Evolutionary conservation across 176 grass and related monocot genomes (phyloP).

Genomic region (Metroxylon sagu): DNA sequence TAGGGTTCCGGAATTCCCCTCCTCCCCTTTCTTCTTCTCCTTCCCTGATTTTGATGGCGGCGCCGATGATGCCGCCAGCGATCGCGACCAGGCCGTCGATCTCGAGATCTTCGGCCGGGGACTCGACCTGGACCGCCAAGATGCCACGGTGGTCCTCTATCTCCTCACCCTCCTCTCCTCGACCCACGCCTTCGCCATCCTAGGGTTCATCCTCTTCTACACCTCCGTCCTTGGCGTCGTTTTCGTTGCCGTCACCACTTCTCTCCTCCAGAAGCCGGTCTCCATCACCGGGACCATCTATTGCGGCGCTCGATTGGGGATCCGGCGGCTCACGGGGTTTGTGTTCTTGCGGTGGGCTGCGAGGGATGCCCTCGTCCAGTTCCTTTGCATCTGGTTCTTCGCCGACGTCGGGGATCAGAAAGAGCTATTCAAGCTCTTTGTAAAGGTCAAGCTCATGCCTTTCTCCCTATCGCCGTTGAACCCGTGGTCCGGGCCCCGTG

Average conservation of each 20-base stretch:
- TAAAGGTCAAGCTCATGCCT: slow-evolving; percentile 70
- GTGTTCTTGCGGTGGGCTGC: slow-evolving; percentile 73
- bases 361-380: slow-evolving; percentile 62
- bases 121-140: slow-evolving; percentile 49
- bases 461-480: slow-evolving; percentile 56
- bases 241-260: slow-evolving; percentile 39
- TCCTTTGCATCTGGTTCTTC: slow-evolving; percentile 81
- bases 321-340: slow-evolving; percentile 46
- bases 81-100: slow-evolving; percentile 17
- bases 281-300: slow-evolving; percentile 29
- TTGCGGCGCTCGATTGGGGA: slow-evolving; percentile 30
- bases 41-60: neutral
- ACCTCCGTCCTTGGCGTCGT: slow-evolving; percentile 51
- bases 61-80: neutral
- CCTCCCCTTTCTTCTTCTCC: slow-evolving; percentile 31
- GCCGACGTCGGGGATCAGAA: slow-evolving; percentile 61
- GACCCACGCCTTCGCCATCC: slow-evolving; percentile 56
- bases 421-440: slow-evolving; percentile 78
- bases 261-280: slow-evolving; percentile 29
- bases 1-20: slow-evolving; percentile 13
- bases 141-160: slow-evolving; percentile 48
- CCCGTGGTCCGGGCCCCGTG: slow-evolving; percentile 38
- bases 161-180: slow-evolving; percentile 63
- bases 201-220: slow-evolving; percentile 58
- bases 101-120: slow-evolving; percentile 25